phyloP scores from a whole-genome alignment of 176 grass and related monocot species.

The Zoysia pacifica region DNA sequence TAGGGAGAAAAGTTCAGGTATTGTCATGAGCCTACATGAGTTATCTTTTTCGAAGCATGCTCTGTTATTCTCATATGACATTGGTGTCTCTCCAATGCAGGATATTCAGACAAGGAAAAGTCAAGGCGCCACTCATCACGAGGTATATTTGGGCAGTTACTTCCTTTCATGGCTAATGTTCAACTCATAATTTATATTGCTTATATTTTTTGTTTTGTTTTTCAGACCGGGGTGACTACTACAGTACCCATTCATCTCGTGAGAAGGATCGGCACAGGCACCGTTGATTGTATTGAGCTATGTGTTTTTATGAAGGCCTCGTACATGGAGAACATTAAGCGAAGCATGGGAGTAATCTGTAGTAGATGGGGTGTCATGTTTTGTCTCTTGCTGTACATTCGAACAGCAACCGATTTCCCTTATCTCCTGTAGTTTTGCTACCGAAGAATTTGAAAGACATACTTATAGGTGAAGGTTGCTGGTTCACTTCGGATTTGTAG shows the following conservation, averaged over 20 bases:
- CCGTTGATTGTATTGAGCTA: constrained; percentile 31
- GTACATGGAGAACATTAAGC: neutral
- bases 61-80: constrained; percentile 4
- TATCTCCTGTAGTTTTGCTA: neutral
- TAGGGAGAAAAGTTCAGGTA: constrained; percentile 82
- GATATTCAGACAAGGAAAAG: constrained; percentile 64
- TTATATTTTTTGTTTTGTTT: constrained; percentile 20
- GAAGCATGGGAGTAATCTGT: neutral
- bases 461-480: neutral
- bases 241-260: constrained; percentile 54
- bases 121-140: constrained; percentile 65
- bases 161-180: neutral
- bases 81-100: constrained; percentile 41
- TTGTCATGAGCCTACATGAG: constrained; percentile 13
- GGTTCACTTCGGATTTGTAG: neutral
- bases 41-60: neutral
- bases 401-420: neutral
- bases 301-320: neutral
- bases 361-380: neutral
- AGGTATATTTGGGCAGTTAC: constrained; percentile 45
- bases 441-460: neutral
- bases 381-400: neutral
- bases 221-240: constrained; percentile 59
- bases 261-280: constrained; percentile 71
- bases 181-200: neutral